Percentiles rank a stretch among this genome's conserved stretches.
Conservation (phyloP, 129 eudicot genomes). For the Oenanthe sinensis region DNA sequence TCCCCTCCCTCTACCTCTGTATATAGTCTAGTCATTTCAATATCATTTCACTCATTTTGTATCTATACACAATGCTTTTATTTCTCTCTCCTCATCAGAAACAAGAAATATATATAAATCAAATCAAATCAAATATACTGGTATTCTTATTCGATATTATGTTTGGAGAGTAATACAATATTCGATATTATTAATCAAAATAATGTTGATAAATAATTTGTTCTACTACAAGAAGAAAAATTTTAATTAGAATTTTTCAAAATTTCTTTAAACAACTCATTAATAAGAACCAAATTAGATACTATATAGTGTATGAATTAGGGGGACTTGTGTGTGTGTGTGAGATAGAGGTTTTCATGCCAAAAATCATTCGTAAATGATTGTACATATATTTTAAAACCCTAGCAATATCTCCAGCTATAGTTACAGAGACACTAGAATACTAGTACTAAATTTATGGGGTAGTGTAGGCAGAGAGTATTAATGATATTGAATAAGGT, state of each 20-base stretch:
- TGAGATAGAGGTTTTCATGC: not conserved
- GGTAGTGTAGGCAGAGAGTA: not conserved
- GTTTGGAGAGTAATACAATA: no score
- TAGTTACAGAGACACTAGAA: not conserved
- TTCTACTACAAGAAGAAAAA: not conserved
- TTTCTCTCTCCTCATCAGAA: not conserved
- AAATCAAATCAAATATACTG: no score
- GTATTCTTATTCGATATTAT: no score
- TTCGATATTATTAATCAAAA: no score
- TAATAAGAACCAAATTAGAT: no score
- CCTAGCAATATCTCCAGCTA: not conserved
- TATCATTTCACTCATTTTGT: not conserved
- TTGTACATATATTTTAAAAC: not conserved
- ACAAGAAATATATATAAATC: not conserved
- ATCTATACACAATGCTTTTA: not conserved
- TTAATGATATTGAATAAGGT: not conserved
- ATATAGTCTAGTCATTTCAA: not conserved
- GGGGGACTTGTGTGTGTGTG: not conserved
- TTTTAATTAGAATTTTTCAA: no score
- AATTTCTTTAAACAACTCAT: no score
- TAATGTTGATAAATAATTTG: no score
- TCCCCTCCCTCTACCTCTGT: not conserved
- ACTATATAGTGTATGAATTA: no score
- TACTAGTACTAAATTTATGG: not conserved
- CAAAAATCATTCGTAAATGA: not conserved